Percentiles rank a stretch among this genome's conserved stretches.
Conservation (phyloP, 2,329 filamentous ascomycete species). For the Macrophomina tecta region DNA sequence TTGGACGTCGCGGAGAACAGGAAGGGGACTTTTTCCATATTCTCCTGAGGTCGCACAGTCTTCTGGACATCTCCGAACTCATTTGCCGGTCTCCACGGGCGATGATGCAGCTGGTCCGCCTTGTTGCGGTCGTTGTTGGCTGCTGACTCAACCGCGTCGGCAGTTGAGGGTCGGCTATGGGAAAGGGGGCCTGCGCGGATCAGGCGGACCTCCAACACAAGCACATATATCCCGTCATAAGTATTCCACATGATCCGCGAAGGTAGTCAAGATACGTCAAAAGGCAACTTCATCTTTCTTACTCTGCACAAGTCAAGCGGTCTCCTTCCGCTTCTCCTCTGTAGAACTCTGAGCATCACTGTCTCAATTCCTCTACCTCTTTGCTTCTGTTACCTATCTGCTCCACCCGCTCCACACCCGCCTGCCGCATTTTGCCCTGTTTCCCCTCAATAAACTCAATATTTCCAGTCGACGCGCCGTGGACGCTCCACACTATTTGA, state of each 20-base stretch:
- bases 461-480: background rate
- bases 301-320: too few relatives aligned
- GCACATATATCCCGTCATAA: background rate
- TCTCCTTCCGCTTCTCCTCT: background rate
- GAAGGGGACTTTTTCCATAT: background rate
- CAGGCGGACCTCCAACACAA: background rate
- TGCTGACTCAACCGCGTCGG: slow-evolving; percentile 21
- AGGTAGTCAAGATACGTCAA: too few relatives aligned
- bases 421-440: background rate
- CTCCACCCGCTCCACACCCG: background rate
- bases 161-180: slow-evolving; percentile 26
- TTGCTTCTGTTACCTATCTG: background rate
- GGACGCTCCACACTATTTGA: background rate
- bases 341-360: background rate
- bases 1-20: background rate
- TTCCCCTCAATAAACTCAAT: background rate
- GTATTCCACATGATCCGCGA: background rate
- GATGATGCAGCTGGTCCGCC: slow-evolving; percentile 14
- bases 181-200: slow-evolving; percentile 2
- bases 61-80: background rate
- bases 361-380: too few relatives aligned
- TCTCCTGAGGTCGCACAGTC: background rate
- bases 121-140: slow-evolving; percentile 6
- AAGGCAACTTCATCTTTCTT: too few relatives aligned
- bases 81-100: slow-evolving; percentile 22